phyloP scores from a whole-genome alignment of 495 filamentous ascomycete genomes.

The Talaromyces proteolyticus region DNA sequence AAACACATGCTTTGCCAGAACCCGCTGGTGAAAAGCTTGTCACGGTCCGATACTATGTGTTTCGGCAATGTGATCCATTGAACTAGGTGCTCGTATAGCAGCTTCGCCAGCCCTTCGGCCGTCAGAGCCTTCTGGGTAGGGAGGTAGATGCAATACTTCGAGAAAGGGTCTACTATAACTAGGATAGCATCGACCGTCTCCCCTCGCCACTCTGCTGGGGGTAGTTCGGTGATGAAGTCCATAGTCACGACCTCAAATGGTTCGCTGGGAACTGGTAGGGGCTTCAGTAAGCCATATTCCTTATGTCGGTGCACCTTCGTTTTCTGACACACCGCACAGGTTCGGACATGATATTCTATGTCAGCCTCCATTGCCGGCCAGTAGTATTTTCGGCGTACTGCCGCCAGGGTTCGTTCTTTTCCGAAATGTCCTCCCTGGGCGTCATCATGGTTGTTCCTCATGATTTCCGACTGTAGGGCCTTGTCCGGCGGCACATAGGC shows the following conservation, averaged over 20 bases:
- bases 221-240: no score
- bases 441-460: no score
- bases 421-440: not conserved
- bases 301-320: not conserved
- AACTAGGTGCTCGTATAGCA: not conserved
- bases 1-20: constrained; percentile 13
- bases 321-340: not conserved
- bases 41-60: no score
- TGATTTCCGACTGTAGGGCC: no score
- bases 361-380: not conserved
- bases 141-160: not conserved
- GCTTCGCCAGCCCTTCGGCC: not conserved
- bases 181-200: not conserved
- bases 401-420: not conserved
- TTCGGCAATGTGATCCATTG: no score
- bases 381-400: not conserved
- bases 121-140: not conserved
- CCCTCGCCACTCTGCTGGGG: not conserved
- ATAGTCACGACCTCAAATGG: no score
- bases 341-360: not conserved
- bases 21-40: constrained; percentile 7
- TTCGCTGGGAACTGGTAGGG: no score
- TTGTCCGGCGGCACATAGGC: no score
- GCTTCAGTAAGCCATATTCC: no score
- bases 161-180: not conserved